Percentiles rank a stretch among this genome's conserved stretches.
phyloP scores from a whole-genome alignment of 2,329 filamentous ascomycete species.

The Cadophora sp. region DNA sequence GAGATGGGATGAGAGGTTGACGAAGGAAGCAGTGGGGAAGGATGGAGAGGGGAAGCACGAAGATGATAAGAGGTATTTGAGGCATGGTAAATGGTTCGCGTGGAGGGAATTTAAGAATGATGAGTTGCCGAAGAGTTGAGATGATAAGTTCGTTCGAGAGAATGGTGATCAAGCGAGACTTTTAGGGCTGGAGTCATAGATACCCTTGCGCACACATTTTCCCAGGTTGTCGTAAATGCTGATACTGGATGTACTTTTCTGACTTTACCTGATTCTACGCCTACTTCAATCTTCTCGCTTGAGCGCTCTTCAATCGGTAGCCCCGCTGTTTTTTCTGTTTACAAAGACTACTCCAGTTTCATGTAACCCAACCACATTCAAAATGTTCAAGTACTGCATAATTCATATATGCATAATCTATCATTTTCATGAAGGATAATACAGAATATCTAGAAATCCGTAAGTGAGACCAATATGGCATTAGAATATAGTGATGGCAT shows the following conservation, averaged over 20 bases:
- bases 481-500: too few species aligned
- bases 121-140: background rate
- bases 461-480: too few species aligned
- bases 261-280: background rate
- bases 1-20: background rate
- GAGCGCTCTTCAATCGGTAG: too few species aligned
- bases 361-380: too few species aligned
- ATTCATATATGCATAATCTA: too few species aligned
- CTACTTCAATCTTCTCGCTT: too few species aligned
- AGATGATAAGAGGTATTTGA: background rate
- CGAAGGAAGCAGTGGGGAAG: background rate
- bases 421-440: too few species aligned
- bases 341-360: too few species aligned
- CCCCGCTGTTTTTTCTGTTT: too few species aligned
- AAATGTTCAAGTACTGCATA: too few species aligned
- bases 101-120: background rate
- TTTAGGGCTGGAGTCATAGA: background rate
- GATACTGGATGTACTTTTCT: background rate
- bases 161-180: conserved; percentile 18
- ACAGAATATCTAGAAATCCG: too few species aligned
- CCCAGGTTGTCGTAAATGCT: background rate
- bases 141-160: conserved; percentile 14
- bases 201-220: background rate
- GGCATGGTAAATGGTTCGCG: background rate
- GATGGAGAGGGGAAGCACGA: background rate